phyloP scores from a whole-genome alignment of 73 alveolate species.

The Strombidium stylifer region DNA sequence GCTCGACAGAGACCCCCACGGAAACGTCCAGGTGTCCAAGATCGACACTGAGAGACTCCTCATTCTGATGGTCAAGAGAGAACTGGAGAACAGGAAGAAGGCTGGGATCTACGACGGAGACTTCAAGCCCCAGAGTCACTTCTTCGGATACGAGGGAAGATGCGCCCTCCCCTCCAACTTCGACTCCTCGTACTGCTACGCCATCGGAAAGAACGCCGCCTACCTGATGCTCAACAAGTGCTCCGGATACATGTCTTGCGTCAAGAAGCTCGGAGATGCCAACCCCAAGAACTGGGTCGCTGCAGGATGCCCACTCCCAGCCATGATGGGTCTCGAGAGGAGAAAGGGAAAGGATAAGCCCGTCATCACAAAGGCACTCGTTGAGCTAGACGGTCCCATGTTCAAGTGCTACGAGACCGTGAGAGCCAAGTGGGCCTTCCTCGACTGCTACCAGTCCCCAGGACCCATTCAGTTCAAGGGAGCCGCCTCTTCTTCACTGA shows the following conservation, averaged over 20 bases:
- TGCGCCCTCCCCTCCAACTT: constrained; percentile 97
- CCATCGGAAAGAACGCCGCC: constrained; percentile 90
- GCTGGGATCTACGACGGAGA: constrained; percentile 61
- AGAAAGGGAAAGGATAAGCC: constrained; percentile 92
- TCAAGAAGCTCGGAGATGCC: constrained; percentile 36
- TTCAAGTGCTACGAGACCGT: constrained; percentile 54
- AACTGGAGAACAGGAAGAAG: constrained; percentile 77
- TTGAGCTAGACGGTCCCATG: constrained; percentile 75
- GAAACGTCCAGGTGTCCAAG: constrained; percentile 94
- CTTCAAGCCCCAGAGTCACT: constrained; percentile 80
- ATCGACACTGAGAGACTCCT: constrained; percentile 97
- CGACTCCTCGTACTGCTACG: constrained; percentile 97
- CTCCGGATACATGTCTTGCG: constrained; percentile 79
- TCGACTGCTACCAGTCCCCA: constrained; percentile 69
- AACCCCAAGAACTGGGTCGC: constrained; percentile 74
- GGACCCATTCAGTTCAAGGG: constrained; percentile 92
- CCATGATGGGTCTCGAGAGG: constrained; percentile 85
- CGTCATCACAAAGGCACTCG: constrained; percentile 84
- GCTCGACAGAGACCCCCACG: constrained; percentile 98
- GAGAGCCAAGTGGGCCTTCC: constrained; percentile 45
- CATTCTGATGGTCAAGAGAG: constrained; percentile 81
- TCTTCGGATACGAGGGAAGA: constrained; percentile 98
- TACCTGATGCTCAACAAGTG: constrained; percentile 49
- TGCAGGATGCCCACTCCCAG: constrained; percentile 83
- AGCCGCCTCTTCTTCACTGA: constrained; percentile 22